Percentiles rank a stretch among this genome's conserved stretches.
These are phyloP conservation scores for Ophiocordyceps sinensis DNA, from an alignment of 2,329 filamentous ascomycete genomes.

Conservation along the genomic window DNA sequence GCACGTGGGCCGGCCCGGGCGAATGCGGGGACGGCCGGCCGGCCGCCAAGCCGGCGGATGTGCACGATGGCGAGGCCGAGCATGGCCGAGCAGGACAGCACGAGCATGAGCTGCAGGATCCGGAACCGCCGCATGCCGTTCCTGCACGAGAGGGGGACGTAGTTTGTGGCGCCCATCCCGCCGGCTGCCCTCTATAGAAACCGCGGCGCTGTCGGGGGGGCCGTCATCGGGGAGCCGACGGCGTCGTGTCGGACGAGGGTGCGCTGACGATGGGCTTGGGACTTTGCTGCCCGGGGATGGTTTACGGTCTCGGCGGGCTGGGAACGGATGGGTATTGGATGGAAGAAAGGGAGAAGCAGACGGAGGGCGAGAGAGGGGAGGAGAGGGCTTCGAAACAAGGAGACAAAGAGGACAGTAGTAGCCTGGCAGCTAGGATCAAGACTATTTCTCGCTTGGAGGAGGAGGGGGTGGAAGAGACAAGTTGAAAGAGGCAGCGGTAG, in stretches of 20 bases:
- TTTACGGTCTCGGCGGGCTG: background rate
- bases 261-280: too few species aligned
- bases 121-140: background rate
- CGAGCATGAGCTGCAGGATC: background rate
- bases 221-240: background rate
- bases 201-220: background rate
- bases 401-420: background rate
- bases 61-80: background rate
- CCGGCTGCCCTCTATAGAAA: background rate
- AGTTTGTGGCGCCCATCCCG: background rate
- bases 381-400: background rate
- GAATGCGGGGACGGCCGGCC: background rate
- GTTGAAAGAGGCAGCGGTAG: background rate
- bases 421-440: background rate
- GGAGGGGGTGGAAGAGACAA: background rate
- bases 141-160: background rate
- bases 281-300: background rate
- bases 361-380: background rate
- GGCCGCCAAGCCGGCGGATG: background rate
- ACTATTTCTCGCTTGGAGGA: too few species aligned
- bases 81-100: background rate
- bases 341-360: background rate
- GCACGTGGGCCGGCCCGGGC: constrained; percentile 6
- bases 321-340: background rate
- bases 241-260: too few species aligned